phyloP scores from a whole-genome alignment of 2,329 filamentous ascomycete genomes.

The Teratosphaeria viscida region DNA sequence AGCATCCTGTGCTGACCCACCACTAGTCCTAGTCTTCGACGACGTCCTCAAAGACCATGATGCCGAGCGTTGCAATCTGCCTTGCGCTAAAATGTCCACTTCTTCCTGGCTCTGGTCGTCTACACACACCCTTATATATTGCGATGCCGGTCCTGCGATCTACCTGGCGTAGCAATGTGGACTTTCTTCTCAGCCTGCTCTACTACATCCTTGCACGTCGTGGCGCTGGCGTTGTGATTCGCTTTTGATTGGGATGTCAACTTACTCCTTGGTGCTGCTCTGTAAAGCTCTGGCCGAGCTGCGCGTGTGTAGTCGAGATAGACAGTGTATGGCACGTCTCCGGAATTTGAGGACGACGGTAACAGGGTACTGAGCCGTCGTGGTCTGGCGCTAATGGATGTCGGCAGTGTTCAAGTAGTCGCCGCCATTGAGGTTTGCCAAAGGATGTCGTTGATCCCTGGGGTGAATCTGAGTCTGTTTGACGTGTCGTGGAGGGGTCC shows the following conservation, averaged over 20 bases:
- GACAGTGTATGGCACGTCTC: conserved; percentile 17
- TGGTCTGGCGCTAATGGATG: neutral
- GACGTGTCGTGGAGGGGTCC: neutral
- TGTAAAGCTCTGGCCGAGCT: conserved; percentile 18
- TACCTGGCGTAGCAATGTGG: conserved; percentile 14
- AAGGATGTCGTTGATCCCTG: conserved; percentile 5
- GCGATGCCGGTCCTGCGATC: no score
- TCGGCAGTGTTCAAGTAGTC: conserved; percentile 17
- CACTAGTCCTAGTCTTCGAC: no score
- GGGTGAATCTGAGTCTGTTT: neutral
- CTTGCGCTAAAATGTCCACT: no score
- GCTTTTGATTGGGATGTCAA: conserved; percentile 12
- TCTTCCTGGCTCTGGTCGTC: no score
- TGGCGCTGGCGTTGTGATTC: conserved; percentile 11
- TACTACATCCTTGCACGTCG: conserved; percentile 24
- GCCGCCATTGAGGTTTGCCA: conserved; percentile 15
- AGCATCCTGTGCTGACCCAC: no score
- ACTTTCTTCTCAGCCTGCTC: conserved; percentile 9
- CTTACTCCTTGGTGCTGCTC: conserved; percentile 16
- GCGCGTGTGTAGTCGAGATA: conserved; percentile 24
- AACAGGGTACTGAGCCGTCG: conserved; percentile 8
- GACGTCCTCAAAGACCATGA: no score
- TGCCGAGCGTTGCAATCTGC: no score
- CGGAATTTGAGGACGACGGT: neutral
- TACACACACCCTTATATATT: no score